Conservation (phyloP, 768 basidiomycete species). For the Leccinum incarnatum region DNA sequence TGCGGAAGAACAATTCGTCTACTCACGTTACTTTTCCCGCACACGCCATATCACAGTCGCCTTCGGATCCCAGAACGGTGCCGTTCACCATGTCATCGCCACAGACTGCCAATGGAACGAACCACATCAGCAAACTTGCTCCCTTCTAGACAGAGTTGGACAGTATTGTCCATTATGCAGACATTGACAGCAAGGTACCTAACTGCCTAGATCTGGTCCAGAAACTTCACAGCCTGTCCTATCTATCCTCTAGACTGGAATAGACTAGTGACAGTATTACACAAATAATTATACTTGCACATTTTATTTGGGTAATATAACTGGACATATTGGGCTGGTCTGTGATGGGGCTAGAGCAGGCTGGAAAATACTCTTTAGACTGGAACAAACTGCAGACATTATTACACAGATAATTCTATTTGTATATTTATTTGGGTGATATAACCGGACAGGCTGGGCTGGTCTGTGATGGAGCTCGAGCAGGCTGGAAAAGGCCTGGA, state of each 20-base stretch:
- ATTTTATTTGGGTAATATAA: background rate
- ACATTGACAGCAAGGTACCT: background rate
- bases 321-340: background rate
- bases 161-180: background rate
- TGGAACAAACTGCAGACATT: background rate
- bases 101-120: conserved; percentile 50
- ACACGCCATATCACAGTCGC: conserved; percentile 72
- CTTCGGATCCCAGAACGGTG: conserved; percentile 46
- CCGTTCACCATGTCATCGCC: conserved; percentile 63
- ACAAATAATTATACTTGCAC: background rate
- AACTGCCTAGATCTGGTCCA: background rate
- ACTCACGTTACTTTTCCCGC: conserved; percentile 62
- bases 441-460: background rate
- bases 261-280: background rate
- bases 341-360: background rate
- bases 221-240: background rate
- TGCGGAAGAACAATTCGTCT: background rate
- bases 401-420: background rate
- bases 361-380: background rate
- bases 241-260: background rate
- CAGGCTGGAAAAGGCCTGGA: background rate
- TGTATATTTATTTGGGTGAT: background rate
- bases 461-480: background rate
- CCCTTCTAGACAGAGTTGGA: background rate
- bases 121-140: background rate